Percentiles rank a stretch among this genome's conserved stretches.
These are phyloP conservation scores for Chaetomium olivaceum DNA, from an alignment of 2,329 filamentous ascomycete species.

Conservation along the genomic window DNA sequence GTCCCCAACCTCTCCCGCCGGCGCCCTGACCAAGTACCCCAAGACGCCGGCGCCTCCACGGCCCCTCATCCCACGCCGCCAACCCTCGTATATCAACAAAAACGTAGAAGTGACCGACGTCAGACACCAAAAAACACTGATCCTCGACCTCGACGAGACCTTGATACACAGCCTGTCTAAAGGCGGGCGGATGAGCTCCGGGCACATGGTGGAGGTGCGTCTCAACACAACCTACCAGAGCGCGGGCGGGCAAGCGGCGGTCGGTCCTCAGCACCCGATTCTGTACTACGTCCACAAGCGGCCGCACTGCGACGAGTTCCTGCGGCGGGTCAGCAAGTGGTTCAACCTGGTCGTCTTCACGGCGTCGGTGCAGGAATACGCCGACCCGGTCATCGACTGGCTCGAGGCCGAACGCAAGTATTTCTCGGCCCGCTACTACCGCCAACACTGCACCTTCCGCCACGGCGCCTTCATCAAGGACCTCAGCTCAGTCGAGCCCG, in stretches of 20 bases:
- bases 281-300: constrained; percentile 99
- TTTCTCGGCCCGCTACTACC: constrained; percentile 90
- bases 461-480: constrained; percentile 99
- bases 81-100: constrained; percentile 79
- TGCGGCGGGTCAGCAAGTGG: constrained; percentile 88
- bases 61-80: constrained; percentile 82
- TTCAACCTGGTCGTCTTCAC: constrained; percentile 97
- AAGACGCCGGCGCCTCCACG: constrained; percentile 85
- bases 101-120: constrained; percentile 49
- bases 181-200: constrained; percentile 90
- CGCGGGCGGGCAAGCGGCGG: constrained; percentile 62
- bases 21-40: constrained; percentile 82
- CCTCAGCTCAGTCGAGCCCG: constrained; percentile 90
- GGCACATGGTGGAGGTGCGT: constrained; percentile 98
- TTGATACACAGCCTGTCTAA: constrained; percentile 98
- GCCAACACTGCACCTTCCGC: constrained; percentile 93
- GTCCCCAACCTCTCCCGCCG: constrained; percentile 83
- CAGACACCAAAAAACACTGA: constrained; percentile 83
- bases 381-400: constrained; percentile 98
- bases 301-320: constrained; percentile 93
- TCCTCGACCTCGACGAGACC: constrained; percentile 95
- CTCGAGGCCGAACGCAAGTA: constrained; percentile 95
- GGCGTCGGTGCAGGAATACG: constrained; percentile 96
- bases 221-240: constrained; percentile 72
- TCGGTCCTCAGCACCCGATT: constrained; percentile 90